Percentiles rank a stretch among this genome's conserved stretches.
Evolutionary conservation across 441 rosid species (phyloP).

Genomic region (Adansonia madagascariensis): DNA sequence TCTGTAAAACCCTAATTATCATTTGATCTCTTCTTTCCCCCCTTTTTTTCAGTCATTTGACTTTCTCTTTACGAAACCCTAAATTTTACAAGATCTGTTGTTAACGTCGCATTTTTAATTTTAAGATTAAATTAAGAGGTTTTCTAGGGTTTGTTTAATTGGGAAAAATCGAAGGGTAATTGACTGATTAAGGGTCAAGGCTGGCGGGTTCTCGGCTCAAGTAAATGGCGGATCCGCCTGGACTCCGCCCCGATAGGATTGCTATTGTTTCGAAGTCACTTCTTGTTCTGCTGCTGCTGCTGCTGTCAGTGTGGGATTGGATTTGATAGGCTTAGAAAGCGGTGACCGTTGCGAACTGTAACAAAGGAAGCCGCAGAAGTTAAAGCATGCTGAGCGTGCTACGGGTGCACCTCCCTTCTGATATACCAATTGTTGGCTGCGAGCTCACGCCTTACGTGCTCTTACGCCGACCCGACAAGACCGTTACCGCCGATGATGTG

Average conservation of each 20-base stretch:
- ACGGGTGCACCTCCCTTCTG: constrained; percentile 97
- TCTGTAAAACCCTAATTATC: constrained; percentile 52
- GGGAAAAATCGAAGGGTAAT: background rate
- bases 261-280: constrained; percentile 21
- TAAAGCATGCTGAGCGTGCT: constrained; percentile 98
- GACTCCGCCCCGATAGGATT: constrained; percentile 46
- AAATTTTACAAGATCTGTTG: constrained; percentile 17
- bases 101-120: background rate
- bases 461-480: constrained; percentile 77
- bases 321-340: constrained; percentile 37
- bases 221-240: constrained; percentile 94
- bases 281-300: background rate
- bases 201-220: constrained; percentile 58
- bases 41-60: background rate
- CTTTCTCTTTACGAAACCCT: background rate
- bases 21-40: constrained; percentile 8
- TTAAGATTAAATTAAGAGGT: background rate
- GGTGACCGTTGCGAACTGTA: constrained; percentile 42
- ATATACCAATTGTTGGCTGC: constrained; percentile 98
- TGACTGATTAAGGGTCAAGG: constrained; percentile 38
- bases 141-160: constrained; percentile 48
- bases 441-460: constrained; percentile 96
- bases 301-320: constrained; percentile 26
- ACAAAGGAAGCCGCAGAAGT: constrained; percentile 25
- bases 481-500: constrained; percentile 73